Percentiles rank a stretch among this genome's conserved stretches.
Evolutionary conservation across 495 filamentous ascomycete species (phyloP).

Genomic region (Penicillium bovifimosum): DNA sequence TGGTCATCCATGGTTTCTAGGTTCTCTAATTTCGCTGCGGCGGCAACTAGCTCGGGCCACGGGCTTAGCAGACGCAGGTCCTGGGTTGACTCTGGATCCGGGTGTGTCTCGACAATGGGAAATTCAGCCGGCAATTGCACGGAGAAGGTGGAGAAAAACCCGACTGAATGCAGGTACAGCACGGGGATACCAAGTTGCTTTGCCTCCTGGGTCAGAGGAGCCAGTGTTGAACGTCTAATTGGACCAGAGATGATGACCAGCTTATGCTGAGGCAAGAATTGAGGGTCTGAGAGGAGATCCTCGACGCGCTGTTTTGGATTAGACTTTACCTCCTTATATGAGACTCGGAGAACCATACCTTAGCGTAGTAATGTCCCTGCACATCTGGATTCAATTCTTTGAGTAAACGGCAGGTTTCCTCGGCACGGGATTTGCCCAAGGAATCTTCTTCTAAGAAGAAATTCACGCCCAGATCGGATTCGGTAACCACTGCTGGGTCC

Average conservation of each 20-base stretch:
- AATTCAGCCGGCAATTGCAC: constrained; percentile 70
- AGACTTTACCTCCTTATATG: constrained; percentile 1
- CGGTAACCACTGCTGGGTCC: constrained; percentile 68
- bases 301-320: constrained; percentile 29
- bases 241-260: constrained; percentile 73
- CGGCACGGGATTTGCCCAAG: constrained; percentile 74
- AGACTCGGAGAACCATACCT: constrained; percentile 19
- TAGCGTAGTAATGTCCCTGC: constrained; percentile 54
- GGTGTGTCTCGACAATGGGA: constrained; percentile 95
- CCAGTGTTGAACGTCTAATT: constrained; percentile 52
- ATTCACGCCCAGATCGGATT: constrained; percentile 86
- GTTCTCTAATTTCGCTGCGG: constrained; percentile 53
- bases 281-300: constrained; percentile 36
- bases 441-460: constrained; percentile 86
- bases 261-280: constrained; percentile 55
- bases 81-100: constrained; percentile 75
- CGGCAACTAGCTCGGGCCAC: constrained; percentile 74
- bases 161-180: constrained; percentile 77
- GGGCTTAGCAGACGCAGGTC: constrained; percentile 83
- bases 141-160: constrained; percentile 82
- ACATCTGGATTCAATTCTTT: constrained; percentile 96
- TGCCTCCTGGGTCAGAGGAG: constrained; percentile 52
- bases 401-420: constrained; percentile 67
- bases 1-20: constrained; percentile 70
- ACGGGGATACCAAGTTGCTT: constrained; percentile 62